Evolutionary conservation across 257 asterid species (phyloP).

Genomic region (Solanum chiquidenum): DNA sequence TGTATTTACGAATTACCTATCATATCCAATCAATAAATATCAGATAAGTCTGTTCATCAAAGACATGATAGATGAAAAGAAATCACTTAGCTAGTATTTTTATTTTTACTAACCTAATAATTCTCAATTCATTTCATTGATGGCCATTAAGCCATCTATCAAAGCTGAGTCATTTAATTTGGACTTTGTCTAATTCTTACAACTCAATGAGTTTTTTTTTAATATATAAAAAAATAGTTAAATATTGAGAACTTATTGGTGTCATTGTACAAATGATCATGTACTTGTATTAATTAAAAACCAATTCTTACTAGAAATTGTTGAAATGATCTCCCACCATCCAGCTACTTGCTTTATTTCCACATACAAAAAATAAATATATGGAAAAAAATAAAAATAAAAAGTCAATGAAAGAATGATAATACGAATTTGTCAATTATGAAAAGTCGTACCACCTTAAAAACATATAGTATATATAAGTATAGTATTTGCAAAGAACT

Average conservation of each 20-base stretch:
- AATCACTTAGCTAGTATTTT: background rate
- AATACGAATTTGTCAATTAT: background rate
- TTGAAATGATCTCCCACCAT: conserved; percentile 1
- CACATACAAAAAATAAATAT: background rate
- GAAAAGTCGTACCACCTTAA: background rate
- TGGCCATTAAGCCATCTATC: background rate
- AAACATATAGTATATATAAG: background rate
- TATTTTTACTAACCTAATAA: background rate
- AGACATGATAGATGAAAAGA: background rate
- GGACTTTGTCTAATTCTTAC: background rate
- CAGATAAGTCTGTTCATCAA: background rate
- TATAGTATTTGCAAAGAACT: background rate
- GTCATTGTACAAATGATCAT: background rate
- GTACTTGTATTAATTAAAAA: background rate
- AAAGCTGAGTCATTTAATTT: background rate
- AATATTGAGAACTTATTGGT: background rate
- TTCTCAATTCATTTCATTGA: background rate
- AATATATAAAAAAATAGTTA: background rate
- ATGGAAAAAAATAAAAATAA: background rate
- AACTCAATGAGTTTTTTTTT: background rate
- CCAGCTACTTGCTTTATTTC: background rate
- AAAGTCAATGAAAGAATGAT: background rate
- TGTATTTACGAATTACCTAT: fast-evolving
- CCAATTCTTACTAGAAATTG: background rate
- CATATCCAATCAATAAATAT: background rate